phyloP scores from a whole-genome alignment of 192 early-diverging fungal species.

The Backusella parvicylindrica region DNA sequence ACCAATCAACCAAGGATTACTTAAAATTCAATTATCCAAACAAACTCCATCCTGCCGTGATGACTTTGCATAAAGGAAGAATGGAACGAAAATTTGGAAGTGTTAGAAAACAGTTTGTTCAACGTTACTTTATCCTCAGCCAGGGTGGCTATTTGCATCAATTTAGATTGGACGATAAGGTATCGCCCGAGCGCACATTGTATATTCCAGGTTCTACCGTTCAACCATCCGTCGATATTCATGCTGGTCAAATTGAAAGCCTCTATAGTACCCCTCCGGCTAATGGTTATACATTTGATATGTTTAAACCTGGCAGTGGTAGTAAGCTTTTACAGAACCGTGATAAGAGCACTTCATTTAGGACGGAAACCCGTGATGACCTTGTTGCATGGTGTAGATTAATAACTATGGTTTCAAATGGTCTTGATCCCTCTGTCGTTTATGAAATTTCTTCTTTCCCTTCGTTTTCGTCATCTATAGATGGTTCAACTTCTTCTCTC shows the following conservation, averaged over 20 bases:
- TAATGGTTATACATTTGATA: slow-evolving; percentile 16
- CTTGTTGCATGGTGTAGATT: slow-evolving; percentile 6
- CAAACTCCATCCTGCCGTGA: slow-evolving; percentile 33
- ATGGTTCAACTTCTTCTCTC: neutral
- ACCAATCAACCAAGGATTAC: slow-evolving; percentile 24
- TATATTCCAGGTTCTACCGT: slow-evolving; percentile 36
- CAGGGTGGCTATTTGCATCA: slow-evolving; percentile 43
- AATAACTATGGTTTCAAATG: neutral
- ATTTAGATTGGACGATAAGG: slow-evolving; percentile 24
- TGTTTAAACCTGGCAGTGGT: neutral
- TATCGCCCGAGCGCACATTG: slow-evolving; percentile 38
- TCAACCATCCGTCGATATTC: slow-evolving; percentile 22
- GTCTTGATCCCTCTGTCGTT: neutral
- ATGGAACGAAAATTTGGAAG: slow-evolving; percentile 33
- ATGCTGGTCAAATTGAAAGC: neutral
- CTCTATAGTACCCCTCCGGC: neutral
- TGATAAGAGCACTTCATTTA: slow-evolving; percentile 10
- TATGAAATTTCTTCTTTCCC: neutral
- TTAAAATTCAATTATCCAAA: slow-evolving; percentile 40
- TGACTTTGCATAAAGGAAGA: slow-evolving; percentile 36
- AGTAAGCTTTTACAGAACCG: neutral
- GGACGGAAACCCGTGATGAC: neutral
- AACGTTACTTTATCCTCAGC: slow-evolving; percentile 43
- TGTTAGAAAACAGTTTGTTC: slow-evolving; percentile 40
- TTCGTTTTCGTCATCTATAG: neutral